Evolutionary conservation across 345 rosid species (phyloP).

Genomic region (Citrus maxima): DNA sequence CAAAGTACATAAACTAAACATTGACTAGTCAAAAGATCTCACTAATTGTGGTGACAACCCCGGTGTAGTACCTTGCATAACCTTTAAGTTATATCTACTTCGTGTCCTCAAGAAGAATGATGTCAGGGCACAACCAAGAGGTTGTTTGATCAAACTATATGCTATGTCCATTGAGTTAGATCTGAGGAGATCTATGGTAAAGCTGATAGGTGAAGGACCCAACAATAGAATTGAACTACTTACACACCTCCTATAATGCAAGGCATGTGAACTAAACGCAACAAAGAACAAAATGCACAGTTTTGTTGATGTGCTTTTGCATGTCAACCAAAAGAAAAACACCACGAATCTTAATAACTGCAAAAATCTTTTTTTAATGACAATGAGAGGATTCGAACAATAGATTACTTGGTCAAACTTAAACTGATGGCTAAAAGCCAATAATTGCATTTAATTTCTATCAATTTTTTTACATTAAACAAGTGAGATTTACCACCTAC

Average conservation of each 20-base stretch:
- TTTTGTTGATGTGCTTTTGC: neutral
- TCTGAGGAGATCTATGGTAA: neutral
- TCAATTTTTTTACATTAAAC: neutral
- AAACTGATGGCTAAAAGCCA: neutral
- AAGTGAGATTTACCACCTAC: neutral
- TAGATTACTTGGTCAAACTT: neutral
- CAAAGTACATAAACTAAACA: neutral
- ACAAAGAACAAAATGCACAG: neutral
- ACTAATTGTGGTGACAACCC: neutral
- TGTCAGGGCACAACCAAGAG: neutral
- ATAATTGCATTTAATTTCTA: neutral
- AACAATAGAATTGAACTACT: neutral
- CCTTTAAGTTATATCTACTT: neutral
- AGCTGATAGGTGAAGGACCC: neutral
- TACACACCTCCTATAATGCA: neutral
- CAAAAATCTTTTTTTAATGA: neutral
- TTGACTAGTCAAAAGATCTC: neutral
- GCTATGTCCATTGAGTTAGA: neutral
- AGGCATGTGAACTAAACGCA: neutral
- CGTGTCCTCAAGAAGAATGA: neutral
- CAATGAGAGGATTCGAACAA: neutral
- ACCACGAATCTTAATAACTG: neutral
- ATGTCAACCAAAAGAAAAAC: neutral
- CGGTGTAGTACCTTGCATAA: neutral
- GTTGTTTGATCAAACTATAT: neutral